Conservation (phyloP, 805 yeast genomes). For the Blastobotrys terrestris region DNA sequence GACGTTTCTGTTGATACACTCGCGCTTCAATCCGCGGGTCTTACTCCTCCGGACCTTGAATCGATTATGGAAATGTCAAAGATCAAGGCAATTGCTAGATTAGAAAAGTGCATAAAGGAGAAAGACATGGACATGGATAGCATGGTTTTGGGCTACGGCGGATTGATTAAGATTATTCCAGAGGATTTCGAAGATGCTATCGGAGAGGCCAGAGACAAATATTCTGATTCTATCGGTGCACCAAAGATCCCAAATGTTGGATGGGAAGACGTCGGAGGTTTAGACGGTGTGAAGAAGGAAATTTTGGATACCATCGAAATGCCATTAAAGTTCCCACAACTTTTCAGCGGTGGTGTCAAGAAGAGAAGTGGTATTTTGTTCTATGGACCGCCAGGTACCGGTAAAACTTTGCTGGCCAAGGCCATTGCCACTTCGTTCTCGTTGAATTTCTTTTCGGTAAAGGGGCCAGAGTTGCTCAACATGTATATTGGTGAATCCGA, state of each 20-base stretch:
- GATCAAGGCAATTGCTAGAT: slow-evolving; percentile 46
- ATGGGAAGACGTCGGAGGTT: slow-evolving; percentile 98
- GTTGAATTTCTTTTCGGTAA: slow-evolving; percentile 89
- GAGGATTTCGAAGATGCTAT: slow-evolving; percentile 65
- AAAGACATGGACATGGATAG: slow-evolving; percentile 26
- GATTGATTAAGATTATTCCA: slow-evolving; percentile 47
- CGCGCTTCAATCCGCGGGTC: slow-evolving; percentile 86
- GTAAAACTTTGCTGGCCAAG: slow-evolving; percentile 90
- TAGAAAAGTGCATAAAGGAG: slow-evolving; percentile 22
- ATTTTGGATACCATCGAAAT: slow-evolving; percentile 92
- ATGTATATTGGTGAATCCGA: slow-evolving; percentile 99
- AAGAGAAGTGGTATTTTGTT: slow-evolving; percentile 90
- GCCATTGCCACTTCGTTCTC: slow-evolving; percentile 96
- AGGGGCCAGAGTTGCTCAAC: slow-evolving; percentile 93
- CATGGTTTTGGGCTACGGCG: slow-evolving; percentile 47
- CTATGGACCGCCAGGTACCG: slow-evolving; percentile 99
- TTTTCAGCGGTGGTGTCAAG: slow-evolving; percentile 82
- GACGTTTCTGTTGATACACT: slow-evolving; percentile 53
- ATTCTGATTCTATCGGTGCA: slow-evolving; percentile 93
- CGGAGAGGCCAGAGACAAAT: slow-evolving; percentile 75
- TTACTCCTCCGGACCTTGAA: slow-evolving; percentile 74
- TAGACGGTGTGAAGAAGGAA: slow-evolving; percentile 84
- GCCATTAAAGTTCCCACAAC: slow-evolving; percentile 89
- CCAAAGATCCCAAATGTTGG: slow-evolving; percentile 91
- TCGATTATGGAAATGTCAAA: slow-evolving; percentile 67